These are phyloP conservation scores for Tricholoma terreum DNA, from an alignment of 768 basidiomycete species.

Conservation along the genomic window DNA sequence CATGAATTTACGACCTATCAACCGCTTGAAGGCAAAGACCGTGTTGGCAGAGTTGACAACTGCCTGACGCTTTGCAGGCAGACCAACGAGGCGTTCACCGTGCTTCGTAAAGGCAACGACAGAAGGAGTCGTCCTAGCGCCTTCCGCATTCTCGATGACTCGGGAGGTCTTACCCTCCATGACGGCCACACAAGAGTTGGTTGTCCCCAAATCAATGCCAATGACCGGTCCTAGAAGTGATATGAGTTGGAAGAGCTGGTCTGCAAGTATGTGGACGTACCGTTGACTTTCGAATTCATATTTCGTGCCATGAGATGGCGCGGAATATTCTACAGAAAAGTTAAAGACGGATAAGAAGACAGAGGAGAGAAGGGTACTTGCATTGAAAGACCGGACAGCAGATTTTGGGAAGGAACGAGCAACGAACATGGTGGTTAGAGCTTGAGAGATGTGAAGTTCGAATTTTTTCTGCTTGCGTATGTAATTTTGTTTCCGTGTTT, in stretches of 20 bases:
- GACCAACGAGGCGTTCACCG: slow-evolving; percentile 92
- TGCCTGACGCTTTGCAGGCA: slow-evolving; percentile 96
- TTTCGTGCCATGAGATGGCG: slow-evolving; percentile 80
- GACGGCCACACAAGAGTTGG: slow-evolving; percentile 87
- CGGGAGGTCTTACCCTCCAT: slow-evolving; percentile 96
- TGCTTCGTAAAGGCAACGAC: slow-evolving; percentile 99
- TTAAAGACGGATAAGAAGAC: slow-evolving; percentile 1
- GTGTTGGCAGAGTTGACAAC: slow-evolving; percentile 95
- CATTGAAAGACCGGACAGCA: slow-evolving; percentile 61
- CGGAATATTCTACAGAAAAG: slow-evolving; percentile 50
- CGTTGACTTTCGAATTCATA: slow-evolving; percentile 94
- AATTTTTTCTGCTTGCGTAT: slow-evolving; percentile 43
- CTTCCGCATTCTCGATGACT: slow-evolving; percentile 97
- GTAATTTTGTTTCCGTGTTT: slow-evolving; percentile 26
- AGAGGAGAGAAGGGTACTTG: slow-evolving; percentile 32
- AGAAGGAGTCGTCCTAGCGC: slow-evolving; percentile 96
- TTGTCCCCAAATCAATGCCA: slow-evolving; percentile 96
- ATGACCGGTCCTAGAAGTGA: slow-evolving; percentile 69
- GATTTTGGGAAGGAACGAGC: slow-evolving; percentile 62
- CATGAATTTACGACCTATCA: slow-evolving; percentile 90
- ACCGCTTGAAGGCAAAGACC: slow-evolving; percentile 89
- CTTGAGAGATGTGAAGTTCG: slow-evolving; percentile 35
- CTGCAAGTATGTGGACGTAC: slow-evolving; percentile 37
- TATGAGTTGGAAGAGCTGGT: slow-evolving; percentile 1
- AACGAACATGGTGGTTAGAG: slow-evolving; percentile 66